Evolutionary conservation across 441 rosid genomes (phyloP), one percentile per base, ranked within the genome.

Genomic region (Gossypium lobatum): DNA sequence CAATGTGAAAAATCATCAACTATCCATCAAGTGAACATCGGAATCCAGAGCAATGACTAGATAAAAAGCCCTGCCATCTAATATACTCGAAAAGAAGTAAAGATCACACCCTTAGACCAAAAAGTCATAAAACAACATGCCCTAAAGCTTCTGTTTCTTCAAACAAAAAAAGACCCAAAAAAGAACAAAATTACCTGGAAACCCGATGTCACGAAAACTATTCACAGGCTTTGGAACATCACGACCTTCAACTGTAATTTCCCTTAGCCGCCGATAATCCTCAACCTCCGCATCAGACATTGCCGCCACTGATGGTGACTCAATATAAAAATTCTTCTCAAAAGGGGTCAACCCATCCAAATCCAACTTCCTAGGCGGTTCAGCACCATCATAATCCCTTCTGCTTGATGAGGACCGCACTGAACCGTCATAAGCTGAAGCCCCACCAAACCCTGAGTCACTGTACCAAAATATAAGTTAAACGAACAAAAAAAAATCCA

Each of bases 161-260:
- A 31, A 48, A 65, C 68, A 58, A 52, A 7, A 11, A 34, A 2
- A 0, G 48, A 0, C 14, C 2, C 31, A 66, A 63, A 62, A 0
- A 4, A 18, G 10, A 17, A 17, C 11, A 18, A 20, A 45, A 45
- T 16, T 80, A 92, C 98, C 97, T 31, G 98, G 98, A 85, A 92
- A 91, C 28, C 98, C 97, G 16, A 86, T 80, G 65, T 94, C 95
- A 8, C 72, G 78, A 69, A 94, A 94, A 66, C 68, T 83, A 80
- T 88, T 91, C 65, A 94, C 92, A 26, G 98, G 97, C 78, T 89
- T 94, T 1, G 98, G 98, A 80, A 94, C 79, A 85, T 92, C 95
- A 23, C 86, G 86, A 16, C 97, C 98, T 79, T 92, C 97, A 48
- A 94, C 94, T 4, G 97, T 89, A 37, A 92, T 94, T 71, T 92